These are phyloP conservation scores for Phaffia rhodozyma DNA, from an alignment of 1,284 basidiomycete species.

Conservation along the genomic window DNA sequence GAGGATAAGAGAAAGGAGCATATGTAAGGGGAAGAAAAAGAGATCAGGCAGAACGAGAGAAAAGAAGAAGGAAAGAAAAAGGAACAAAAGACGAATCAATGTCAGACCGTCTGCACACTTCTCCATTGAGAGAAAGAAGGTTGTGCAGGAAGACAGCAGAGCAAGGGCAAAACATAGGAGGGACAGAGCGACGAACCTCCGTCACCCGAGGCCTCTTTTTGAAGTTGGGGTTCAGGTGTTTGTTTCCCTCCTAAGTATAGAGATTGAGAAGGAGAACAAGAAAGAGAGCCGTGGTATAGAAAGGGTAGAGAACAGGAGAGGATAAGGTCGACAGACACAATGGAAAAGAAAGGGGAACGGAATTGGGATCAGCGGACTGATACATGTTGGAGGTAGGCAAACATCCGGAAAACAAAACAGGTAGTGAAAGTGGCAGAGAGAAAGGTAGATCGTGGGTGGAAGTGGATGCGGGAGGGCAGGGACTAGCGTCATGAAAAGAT, in stretches of 20 bases:
- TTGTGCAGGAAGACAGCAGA: not conserved
- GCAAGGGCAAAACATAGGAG: slow-evolving; percentile 8
- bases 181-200: slow-evolving; percentile 53
- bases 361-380: too few species aligned
- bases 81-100: slow-evolving; percentile 9
- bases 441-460: slow-evolving; percentile 24
- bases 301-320: slow-evolving; percentile 29
- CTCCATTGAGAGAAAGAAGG: not conserved
- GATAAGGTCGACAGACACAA: slow-evolving; percentile 16
- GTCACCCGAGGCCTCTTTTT: slow-evolving; percentile 87
- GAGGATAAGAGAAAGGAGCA: not conserved
- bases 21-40: not conserved
- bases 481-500: slow-evolving; percentile 22
- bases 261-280: slow-evolving; percentile 7
- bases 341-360: slow-evolving; percentile 11
- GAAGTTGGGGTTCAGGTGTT: slow-evolving; percentile 80
- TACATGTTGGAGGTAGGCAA: too few species aligned
- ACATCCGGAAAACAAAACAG: too few species aligned
- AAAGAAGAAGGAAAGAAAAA: slow-evolving; percentile 1
- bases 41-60: slow-evolving; percentile 7
- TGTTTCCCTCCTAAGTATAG: slow-evolving; percentile 62
- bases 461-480: slow-evolving; percentile 20
- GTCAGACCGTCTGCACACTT: not conserved
- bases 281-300: slow-evolving; percentile 21
- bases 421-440: slow-evolving; percentile 7